Conservation (phyloP, 805 yeast species). For the Pichia insulana region DNA sequence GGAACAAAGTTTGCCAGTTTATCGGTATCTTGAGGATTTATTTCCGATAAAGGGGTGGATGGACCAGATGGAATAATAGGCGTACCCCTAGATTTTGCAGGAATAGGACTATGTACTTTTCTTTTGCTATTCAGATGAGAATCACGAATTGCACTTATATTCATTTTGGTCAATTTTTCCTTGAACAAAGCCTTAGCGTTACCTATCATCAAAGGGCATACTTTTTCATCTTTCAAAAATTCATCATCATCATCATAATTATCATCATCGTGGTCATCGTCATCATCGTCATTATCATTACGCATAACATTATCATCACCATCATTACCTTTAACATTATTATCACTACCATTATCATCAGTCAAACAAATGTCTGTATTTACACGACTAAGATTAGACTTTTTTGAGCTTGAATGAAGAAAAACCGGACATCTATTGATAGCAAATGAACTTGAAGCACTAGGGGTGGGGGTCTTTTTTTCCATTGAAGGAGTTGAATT, state of each 20-base stretch:
- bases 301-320: not conserved
- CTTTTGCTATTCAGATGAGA: slow-evolving; percentile 7
- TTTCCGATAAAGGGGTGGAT: slow-evolving; percentile 15
- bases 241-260: slow-evolving; percentile 9
- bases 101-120: slow-evolving; percentile 5
- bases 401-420: not conserved
- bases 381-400: no score
- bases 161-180: slow-evolving; percentile 27
- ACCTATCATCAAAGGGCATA: slow-evolving; percentile 39
- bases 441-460: not conserved
- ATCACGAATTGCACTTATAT: slow-evolving; percentile 24
- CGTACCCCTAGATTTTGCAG: slow-evolving; percentile 5
- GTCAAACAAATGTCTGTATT: no score
- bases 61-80: slow-evolving; percentile 9
- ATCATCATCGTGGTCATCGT: not conserved
- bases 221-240: slow-evolving; percentile 26
- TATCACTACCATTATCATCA: no score
- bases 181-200: slow-evolving; percentile 32
- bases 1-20: slow-evolving; percentile 13
- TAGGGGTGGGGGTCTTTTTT: not conserved
- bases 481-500: not conserved
- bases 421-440: not conserved
- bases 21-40: slow-evolving; percentile 13
- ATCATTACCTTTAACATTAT: not conserved
- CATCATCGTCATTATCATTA: not conserved